Evolutionary conservation across 139 green algal genomes (phyloP), one percentile per base, ranked within the genome.

Genomic region (Deuterostichococcus epilithicus): DNA sequence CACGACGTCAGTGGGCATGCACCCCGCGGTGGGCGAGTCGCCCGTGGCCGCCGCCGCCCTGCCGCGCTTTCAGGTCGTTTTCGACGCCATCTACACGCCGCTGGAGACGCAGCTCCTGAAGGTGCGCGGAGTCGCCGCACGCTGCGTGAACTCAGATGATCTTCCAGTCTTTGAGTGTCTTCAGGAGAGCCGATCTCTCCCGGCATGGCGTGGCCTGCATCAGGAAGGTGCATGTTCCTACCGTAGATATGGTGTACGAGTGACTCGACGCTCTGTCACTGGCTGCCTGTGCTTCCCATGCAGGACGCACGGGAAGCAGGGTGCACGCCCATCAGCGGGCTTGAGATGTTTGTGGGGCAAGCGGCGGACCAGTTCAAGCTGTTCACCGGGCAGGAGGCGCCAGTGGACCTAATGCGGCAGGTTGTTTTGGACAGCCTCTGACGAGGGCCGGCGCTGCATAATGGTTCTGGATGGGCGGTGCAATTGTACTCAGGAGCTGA

Each of bases 301-400:
- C 78, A 73, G 78, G 79, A 73, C 20, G 79, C 74, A 28, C 35
- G 78, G 60, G 80, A 39, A 2, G 77, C 38, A 10, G 91, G 91
- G 8, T 87, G 77, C 34, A 71, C 23, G 3, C 70, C 85, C 10
- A 91, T 94, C 18, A 94, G 82, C 4, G 92, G 92, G 3, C 72
- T 96, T 32, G 89, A 96, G 60, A 99, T 99, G 96, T 99, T 99
- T 90, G 94, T 99, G 26, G 91, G 96, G 5, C 96, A 99, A 83
- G 95, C 94, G 0, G 90, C 88, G 28, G 85, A 94, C 70, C 96
- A 99, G 87, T 98, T 98, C 77, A 75, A 91, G 78, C 86, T 95
- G 28, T 92, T 92, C 76, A 92, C 86, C 15, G 91, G 86, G 0
- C 26, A 77, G 67, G 69, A 88, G 63, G 74, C 90, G 3, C 89